Percentiles rank a stretch among this genome's conserved stretches.
Evolutionary conservation across 192 early-diverging fungal genomes (phyloP).

Genomic region (Backusella circina): DNA sequence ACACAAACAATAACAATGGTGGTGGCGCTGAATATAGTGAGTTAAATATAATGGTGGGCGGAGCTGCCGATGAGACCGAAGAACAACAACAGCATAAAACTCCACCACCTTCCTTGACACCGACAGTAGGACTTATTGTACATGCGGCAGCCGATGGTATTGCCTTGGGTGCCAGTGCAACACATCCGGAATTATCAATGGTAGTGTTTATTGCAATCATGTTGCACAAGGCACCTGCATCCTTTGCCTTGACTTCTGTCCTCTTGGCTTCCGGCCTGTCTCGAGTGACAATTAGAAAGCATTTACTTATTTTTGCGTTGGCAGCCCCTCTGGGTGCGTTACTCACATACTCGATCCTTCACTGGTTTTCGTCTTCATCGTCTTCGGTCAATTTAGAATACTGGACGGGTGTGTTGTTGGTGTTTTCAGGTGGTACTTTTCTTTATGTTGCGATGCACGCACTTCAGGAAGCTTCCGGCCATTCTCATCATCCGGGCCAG

Average conservation of each 20-base stretch:
- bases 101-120: slow-evolving; percentile 25
- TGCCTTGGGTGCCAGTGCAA: slow-evolving; percentile 85
- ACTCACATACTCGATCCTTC: slow-evolving; percentile 43
- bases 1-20: background rate
- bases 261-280: slow-evolving; percentile 73
- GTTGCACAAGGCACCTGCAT: slow-evolving; percentile 94
- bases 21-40: background rate
- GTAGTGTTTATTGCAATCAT: slow-evolving; percentile 94
- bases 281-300: slow-evolving; percentile 60
- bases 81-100: slow-evolving; percentile 14
- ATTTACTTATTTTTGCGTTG: slow-evolving; percentile 76
- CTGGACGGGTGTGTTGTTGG: slow-evolving; percentile 78
- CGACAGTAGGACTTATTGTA: slow-evolving; percentile 92
- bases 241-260: slow-evolving; percentile 88
- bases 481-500: slow-evolving; percentile 6
- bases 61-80: background rate
- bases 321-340: slow-evolving; percentile 85
- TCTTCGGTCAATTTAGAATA: slow-evolving; percentile 48
- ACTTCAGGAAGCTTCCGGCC: slow-evolving; percentile 41
- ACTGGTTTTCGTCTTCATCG: slow-evolving; percentile 31
- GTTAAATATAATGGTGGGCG: background rate
- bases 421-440: slow-evolving; percentile 91
- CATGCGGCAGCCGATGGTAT: slow-evolving; percentile 96
- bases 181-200: slow-evolving; percentile 54
- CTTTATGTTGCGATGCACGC: slow-evolving; percentile 89